Evolutionary conservation across 331 rosid genomes (phyloP), one percentile per base, ranked within the genome.

Genomic region (Erythrophleum ivorense): DNA sequence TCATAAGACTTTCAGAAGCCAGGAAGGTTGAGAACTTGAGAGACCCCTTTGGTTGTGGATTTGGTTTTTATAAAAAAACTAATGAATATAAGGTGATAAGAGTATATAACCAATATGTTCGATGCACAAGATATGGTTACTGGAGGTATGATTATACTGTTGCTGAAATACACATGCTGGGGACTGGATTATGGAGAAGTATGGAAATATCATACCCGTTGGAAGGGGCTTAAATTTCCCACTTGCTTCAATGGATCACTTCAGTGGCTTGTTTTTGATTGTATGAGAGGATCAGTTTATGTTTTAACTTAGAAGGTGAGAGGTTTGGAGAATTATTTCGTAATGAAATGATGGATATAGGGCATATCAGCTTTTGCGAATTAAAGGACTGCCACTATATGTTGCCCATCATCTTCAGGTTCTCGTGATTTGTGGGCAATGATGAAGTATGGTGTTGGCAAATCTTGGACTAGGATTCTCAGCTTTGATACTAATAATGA

Each of bases 121-220:
- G 41, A 3, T 38, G 41, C 2, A 38, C 5, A 38, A 38, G 41
- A 38, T 6, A 38, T 38, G 5, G 6, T 38, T 6, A 38, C 6
- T 38, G 41, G 41, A 38, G 5, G 5, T 38, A 38, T 38, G 41
- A 38, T 38, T 38, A 38, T 38, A 38, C 41, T 0, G 64, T 46
- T 11, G 71, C 81, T 38, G 29, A 24, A 80, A 50, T 82, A 14
- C 66, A 82, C 87, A 81, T 80, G 3, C 52, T 81, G 5, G 88
- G 84, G 6, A 78, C 86, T 38, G 59, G 46, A 4, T 63, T 78
- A 49, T 87, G 88, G 90, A 77, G 41, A 38, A 38, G 41, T 38
- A 38, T 38, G 4, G 41, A 24, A 24, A 24, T 24, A 24, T 24
- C 29, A 24, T 24, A 24, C 36, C 5, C 6, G 9, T 59, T 59